Base-by-base conservation (phyloP, 2,329 filamentous ascomycete species). In the Cadophora gregata region DNA sequence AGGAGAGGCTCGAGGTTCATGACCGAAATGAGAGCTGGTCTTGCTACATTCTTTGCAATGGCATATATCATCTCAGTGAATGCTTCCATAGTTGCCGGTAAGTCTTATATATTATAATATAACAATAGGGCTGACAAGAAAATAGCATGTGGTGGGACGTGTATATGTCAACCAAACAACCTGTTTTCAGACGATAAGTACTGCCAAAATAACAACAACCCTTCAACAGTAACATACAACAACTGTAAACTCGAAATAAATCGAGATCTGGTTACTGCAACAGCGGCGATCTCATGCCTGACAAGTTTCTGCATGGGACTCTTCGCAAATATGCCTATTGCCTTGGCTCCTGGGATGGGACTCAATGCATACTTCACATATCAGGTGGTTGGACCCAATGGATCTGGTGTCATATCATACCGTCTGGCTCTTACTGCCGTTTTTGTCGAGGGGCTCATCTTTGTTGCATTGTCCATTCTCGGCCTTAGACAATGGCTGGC, bases 401-500 rank as follows among this genome's bases (percentile, higher is more conserved):
- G 93, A 51, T 85, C 83, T 25, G 92, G 92, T 1, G 82, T 85
- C 42, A 88, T 96, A 9, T 88, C 92, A 0, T 97, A 92, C 76
- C 78, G 85, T 62, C 84, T 94, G 50, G 93, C 93, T 38, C 81
- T 96, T 45, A 96, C 93, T 4, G 93, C 93, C 63, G 93, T 96
- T 71, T 96, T 97, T 76, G 90, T 96, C 16, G 93, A 97, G 78
- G 93, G 93, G 45, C 92, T 91, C 78, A 89, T 96, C 69, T 97
- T 97, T 79, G 87, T 96, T 60, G 91, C 82, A 1, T 84, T 97
- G 48, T 93, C 93, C 1, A 77, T 96, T 42, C 83, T 94, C 62
- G 93, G 93, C 45, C 85, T 97, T 81, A 90, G 93, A 16, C 93
- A 96, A 77, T 96, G 93, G 93, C 86, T 97, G 29, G 93, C 93